These are phyloP conservation scores for Harringtonia aguacate DNA, from an alignment of 2,329 filamentous ascomycete genomes.

Conservation along the genomic window DNA sequence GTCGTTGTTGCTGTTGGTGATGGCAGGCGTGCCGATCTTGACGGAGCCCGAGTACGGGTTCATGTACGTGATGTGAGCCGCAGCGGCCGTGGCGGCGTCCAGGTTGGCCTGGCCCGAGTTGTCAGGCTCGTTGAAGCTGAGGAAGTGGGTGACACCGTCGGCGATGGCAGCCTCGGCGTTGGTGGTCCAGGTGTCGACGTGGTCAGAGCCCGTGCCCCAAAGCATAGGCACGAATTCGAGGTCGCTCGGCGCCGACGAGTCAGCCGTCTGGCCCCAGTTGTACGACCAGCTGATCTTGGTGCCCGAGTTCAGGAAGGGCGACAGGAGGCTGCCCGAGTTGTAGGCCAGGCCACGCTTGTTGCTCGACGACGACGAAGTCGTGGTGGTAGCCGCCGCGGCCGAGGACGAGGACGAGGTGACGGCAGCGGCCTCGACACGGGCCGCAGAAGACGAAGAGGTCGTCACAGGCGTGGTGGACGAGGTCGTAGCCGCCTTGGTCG, in stretches of 20 bases:
- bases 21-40: constrained; percentile 46
- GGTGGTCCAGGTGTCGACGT: constrained; percentile 37
- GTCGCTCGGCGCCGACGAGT: constrained; percentile 27
- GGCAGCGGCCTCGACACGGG: neutral
- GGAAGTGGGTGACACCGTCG: constrained; percentile 42
- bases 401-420: constrained; percentile 2
- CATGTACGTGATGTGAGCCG: constrained; percentile 41
- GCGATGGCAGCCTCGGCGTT: constrained; percentile 41
- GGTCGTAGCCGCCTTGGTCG: constrained; percentile 4
- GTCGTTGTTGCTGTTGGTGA: constrained; percentile 45
- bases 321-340: constrained; percentile 46
- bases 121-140: constrained; percentile 67
- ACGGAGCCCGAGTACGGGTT: constrained; percentile 42
- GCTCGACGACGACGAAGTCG: constrained; percentile 13
- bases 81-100: constrained; percentile 38
- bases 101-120: constrained; percentile 48
- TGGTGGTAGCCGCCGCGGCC: constrained; percentile 3
- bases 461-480: constrained; percentile 3
- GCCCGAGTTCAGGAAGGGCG: constrained; percentile 32
- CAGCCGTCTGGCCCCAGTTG: constrained; percentile 50
- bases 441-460: neutral
- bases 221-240: constrained; percentile 58
- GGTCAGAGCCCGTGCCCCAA: constrained; percentile 37
- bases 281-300: constrained; percentile 48
- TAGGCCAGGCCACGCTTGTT: constrained; percentile 58